Base-by-base conservation (phyloP, 352 stramenopile species). In the Globisporangium okanoganense region DNA sequence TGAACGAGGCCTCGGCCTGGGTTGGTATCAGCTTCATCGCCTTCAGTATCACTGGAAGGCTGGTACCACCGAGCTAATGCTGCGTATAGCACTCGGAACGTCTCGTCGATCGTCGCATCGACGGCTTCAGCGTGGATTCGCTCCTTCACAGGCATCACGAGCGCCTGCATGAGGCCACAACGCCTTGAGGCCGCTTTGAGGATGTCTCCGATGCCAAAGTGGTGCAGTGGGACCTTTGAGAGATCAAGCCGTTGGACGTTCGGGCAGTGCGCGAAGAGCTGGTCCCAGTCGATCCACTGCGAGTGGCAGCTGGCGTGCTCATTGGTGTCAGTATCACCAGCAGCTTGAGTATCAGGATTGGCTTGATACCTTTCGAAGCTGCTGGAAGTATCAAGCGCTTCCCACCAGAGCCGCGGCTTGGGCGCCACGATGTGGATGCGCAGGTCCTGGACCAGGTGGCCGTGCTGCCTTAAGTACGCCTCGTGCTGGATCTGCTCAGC, bases 261-360 rank as follows among this genome's bases (percentile, higher is more conserved):
- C 2, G 75, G 71, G 31, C 72, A 73, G 13, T 66, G 48, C 53
- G 56, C 33, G 0, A 87, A 54, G 33, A 83, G 41, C 22, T 63
- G 48, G 8, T 54, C 55, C 78, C 78, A 87, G 57, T 87, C 73
- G 33, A 78, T 55, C 62, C 67, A 78, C 27, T 84, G 67, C n/a
- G 53, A 61, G 16, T 70, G 56, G 14, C 27, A 41, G 20, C 33
- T 27, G 27, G 27, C 5, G 18, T 40, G 20, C 1, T 1, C 2
- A 53, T 40, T 54, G 25, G 2, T 24, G 38, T 18, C 48, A 54
- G 48, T 9, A 18, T n/a, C 27, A n/a, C 13, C 9, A 13, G 9
- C 16, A 33, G 5, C 14, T 31, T 53, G 13, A 22, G 14, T 36
- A 48, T 48, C 41, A 66, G 31, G 8, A 38, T 48, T 4, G 9